phyloP scores from a whole-genome alignment of 495 filamentous ascomycete genomes.

The Aspergillus incahuasiensis region DNA sequence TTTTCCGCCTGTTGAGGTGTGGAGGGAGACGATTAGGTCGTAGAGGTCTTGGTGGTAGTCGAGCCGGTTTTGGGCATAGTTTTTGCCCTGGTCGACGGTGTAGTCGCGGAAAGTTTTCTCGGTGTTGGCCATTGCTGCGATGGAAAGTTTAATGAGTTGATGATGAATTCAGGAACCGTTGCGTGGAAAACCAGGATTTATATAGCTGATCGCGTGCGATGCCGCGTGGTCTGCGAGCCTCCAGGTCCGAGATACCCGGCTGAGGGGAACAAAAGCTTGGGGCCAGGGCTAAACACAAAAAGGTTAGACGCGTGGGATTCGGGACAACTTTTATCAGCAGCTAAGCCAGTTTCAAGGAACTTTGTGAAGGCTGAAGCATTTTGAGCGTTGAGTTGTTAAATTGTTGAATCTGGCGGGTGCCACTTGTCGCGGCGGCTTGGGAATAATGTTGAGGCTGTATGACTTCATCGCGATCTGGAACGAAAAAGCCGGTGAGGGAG shows the following conservation, averaged over 20 bases:
- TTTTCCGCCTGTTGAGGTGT: slow-evolving; percentile 44
- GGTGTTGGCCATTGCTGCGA: neutral
- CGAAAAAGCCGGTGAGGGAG: neutral
- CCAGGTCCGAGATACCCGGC: neutral
- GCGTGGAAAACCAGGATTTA: neutral
- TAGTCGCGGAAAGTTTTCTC: slow-evolving; percentile 45
- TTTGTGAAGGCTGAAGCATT: neutral
- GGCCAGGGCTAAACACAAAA: neutral
- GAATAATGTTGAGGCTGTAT: neutral
- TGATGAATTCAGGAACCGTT: neutral
- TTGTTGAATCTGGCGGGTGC: neutral
- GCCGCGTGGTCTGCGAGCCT: neutral
- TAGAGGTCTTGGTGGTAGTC: slow-evolving; percentile 42
- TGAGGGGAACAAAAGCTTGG: neutral
- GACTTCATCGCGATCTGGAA: neutral
- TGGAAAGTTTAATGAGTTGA: neutral
- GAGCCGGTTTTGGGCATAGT: slow-evolving; percentile 40
- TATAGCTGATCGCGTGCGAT: neutral
- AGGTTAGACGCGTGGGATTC: neutral
- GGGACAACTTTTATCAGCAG: neutral
- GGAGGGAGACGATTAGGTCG: slow-evolving; percentile 44
- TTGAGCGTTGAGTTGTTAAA: neutral
- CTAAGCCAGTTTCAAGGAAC: neutral
- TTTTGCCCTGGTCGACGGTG: slow-evolving; percentile 35
- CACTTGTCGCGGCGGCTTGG: too few species aligned